A percentile compares a stretch with the other conserved stretches of the same genome.
These are phyloP conservation scores for Sphaerosporella brunnea DNA, from an alignment of 495 filamentous ascomycete genomes.

Conservation along the genomic window DNA sequence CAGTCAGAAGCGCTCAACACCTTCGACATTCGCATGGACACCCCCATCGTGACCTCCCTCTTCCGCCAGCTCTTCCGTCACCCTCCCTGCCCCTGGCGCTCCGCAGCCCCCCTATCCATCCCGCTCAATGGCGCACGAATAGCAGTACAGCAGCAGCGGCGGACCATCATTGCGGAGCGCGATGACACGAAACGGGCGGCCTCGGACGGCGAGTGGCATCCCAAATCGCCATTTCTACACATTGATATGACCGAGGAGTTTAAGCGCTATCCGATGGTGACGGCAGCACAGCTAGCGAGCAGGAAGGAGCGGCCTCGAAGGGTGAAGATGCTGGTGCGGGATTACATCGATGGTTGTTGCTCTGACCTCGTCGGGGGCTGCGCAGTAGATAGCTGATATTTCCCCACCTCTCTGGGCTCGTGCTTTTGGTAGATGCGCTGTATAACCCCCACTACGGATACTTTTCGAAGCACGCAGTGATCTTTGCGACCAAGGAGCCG, in stretches of 20 bases:
- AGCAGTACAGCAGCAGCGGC: constrained; percentile 13
- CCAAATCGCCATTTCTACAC: constrained; percentile 50
- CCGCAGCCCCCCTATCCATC: neutral
- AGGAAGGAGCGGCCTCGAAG: constrained; percentile 59
- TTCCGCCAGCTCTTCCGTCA: constrained; percentile 70
- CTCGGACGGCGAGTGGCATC: constrained; percentile 55
- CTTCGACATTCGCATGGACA: constrained; percentile 48
- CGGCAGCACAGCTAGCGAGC: constrained; percentile 52
- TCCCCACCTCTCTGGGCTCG: too few species aligned
- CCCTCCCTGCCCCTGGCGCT: constrained; percentile 37
- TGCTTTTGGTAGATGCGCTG: constrained; percentile 72
- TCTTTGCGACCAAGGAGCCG: constrained; percentile 83
- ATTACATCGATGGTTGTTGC: constrained; percentile 81
- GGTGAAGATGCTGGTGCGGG: constrained; percentile 90
- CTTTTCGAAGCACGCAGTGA: constrained; percentile 92
- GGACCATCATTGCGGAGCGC: constrained; percentile 24
- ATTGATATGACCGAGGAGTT: constrained; percentile 65
- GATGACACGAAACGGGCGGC: constrained; percentile 16
- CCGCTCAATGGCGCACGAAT: constrained; percentile 5
- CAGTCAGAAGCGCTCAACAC: too few species aligned
- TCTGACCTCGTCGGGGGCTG: neutral
- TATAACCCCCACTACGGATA: constrained; percentile 98
- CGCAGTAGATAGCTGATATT: too few species aligned
- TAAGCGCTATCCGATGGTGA: constrained; percentile 62
- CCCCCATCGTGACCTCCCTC: constrained; percentile 54